Conservation (phyloP, 257 asterid genomes). For the Solanum corneliomulleri region DNA sequence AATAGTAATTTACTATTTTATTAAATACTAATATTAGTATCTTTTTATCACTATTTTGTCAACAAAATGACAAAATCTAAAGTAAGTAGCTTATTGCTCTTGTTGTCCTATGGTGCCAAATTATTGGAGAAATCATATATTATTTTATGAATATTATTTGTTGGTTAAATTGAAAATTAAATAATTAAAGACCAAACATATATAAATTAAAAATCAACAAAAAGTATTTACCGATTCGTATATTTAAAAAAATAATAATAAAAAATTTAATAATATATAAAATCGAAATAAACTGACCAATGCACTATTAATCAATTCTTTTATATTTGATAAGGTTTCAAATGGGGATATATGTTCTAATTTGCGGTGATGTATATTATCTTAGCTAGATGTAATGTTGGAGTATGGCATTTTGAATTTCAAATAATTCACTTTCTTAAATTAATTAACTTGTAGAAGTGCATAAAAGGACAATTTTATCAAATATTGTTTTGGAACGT, state of each 20-base stretch:
- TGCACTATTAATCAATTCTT: too few relatives aligned
- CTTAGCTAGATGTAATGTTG: neutral
- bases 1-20: too few relatives aligned
- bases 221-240: too few relatives aligned
- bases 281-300: too few relatives aligned
- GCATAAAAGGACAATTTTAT: neutral
- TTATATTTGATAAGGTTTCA: neutral
- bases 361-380: neutral
- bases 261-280: too few relatives aligned
- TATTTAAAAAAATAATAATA: too few relatives aligned
- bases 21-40: too few relatives aligned
- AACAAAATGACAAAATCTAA: neutral
- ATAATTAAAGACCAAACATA: accelerated
- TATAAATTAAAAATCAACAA: too few relatives aligned
- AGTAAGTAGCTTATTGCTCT: neutral
- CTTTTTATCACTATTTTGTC: too few relatives aligned
- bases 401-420: neutral
- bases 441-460: neutral
- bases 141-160: too few relatives aligned
- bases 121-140: neutral
- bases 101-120: neutral
- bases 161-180: too few relatives aligned
- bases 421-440: neutral
- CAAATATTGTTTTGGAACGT: neutral
- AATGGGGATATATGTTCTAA: neutral